Evolutionary conservation across 306 rosid genomes (phyloP).

Genomic region (Fragaria iinumae): DNA sequence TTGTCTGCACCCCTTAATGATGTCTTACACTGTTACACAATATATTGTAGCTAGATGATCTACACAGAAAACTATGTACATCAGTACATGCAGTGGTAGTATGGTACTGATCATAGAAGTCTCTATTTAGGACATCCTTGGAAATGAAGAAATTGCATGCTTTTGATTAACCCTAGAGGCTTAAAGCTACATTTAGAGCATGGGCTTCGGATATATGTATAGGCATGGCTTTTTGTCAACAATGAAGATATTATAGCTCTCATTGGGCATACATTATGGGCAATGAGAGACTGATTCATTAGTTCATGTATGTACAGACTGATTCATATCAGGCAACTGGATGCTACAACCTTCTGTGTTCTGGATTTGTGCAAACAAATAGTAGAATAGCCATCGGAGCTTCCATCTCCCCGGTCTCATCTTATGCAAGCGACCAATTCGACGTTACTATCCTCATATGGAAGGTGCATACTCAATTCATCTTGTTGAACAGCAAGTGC

Average conservation of each 20-base stretch:
- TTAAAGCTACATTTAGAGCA: background rate
- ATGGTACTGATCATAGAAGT: conserved; percentile 11
- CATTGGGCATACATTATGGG: conserved; percentile 8
- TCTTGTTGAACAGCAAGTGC: background rate
- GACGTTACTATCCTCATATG: conserved; percentile 84
- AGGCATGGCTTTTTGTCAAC: conserved; percentile 7
- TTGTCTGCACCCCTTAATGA: background rate
- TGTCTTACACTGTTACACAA: background rate
- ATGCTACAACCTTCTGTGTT: conserved; percentile 88
- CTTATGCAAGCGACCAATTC: conserved; percentile 51
- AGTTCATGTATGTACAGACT: conserved; percentile 48
- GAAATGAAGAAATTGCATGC: conserved; percentile 29
- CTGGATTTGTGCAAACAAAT: conserved; percentile 87
- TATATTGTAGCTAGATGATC: conserved; percentile 2
- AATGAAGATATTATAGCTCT: background rate
- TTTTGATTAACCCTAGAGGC: background rate
- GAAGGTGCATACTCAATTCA: conserved; percentile 55
- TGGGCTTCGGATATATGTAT: background rate
- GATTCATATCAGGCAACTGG: conserved; percentile 88
- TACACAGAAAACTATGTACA: conserved; percentile 11
- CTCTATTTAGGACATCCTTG: conserved; percentile 13
- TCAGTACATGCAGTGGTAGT: background rate
- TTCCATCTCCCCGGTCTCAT: conserved; percentile 85
- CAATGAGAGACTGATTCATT: background rate
- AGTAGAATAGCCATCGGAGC: conserved; percentile 89